Evolutionary conservation across 169 alveolate species (phyloP), one percentile per base, ranked within the genome.

Genomic region (Plasmodium falciparum): DNA sequence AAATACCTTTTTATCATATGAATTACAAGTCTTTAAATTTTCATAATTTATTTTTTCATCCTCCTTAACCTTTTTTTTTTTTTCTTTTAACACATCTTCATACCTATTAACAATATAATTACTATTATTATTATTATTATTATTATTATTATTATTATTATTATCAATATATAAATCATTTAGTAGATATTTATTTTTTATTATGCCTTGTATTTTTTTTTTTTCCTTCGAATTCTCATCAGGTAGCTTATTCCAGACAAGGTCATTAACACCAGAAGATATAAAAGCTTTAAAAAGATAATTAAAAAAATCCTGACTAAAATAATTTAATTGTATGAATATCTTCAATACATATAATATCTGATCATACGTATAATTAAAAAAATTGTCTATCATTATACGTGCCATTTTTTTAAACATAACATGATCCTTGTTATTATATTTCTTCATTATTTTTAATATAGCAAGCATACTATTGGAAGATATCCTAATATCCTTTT

Each of bases 381-480:
- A 83, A 52, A 83, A 83, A 62, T 69, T 54, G 1, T 24, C 7
- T 0, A 20, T 49, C 24, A 83, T 50, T 13, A 70, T 73, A 56
- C 1, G 8, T 43, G 58, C 7, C 2, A 70, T 20, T 54, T 69
- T 39, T 43, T 83, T 67, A 43, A 83, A 70, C 24, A 83, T 69
- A 17, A 29, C 22, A 0, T 80, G 52, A 2, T 83, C 91, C 33
- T 58, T 83, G 47, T 12, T 45, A 56, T 83, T 83, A 39, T 45
- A 15, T 72, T 50, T 83, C 47, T 83, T 83, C 49, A 43, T 62
- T 8, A 83, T 70, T 58, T 70, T 83, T 63, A 83, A 70, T 22
- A 70, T 83, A 3, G 91, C 13, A 0, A 83, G n/a, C 6, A 83
- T 54, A 15, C 69, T 15, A 54, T 47, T 83, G 2, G 47, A 39